These are phyloP conservation scores for Phalaenopsis equestris DNA, from an alignment of 106 monocot species.

Conservation along the genomic window DNA sequence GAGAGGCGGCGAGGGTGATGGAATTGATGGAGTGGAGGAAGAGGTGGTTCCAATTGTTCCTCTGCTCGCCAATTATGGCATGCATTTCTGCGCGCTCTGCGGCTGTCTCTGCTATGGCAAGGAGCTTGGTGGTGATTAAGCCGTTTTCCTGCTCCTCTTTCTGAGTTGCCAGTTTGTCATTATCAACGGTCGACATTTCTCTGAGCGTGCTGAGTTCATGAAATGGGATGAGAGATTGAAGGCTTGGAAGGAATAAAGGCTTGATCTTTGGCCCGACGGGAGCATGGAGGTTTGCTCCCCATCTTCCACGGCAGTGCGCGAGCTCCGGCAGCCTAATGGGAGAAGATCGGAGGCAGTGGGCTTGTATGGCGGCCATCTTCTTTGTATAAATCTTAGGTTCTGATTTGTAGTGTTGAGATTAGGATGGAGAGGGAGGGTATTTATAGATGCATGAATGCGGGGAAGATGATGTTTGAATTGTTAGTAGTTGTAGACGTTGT, in stretches of 20 bases:
- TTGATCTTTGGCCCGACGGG: neutral
- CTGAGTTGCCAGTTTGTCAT: neutral
- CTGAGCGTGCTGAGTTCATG: neutral
- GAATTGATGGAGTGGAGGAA: conserved; percentile 59
- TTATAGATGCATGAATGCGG: neutral
- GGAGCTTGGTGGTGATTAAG: conserved; percentile 19
- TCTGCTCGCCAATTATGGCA: conserved; percentile 56
- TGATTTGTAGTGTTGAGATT: neutral
- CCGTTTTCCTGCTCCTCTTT: neutral
- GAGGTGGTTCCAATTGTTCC: conserved; percentile 75
- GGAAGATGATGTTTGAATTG: too few relatives aligned
- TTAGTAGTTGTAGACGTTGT: too few relatives aligned
- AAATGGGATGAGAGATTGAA: conserved; percentile 14
- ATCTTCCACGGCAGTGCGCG: neutral
- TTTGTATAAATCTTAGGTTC: neutral
- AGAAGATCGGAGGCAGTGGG: neutral
- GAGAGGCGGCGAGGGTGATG: conserved; percentile 51
- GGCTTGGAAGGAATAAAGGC: conserved; percentile 1
- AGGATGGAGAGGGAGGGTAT: neutral
- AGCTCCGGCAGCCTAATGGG: neutral
- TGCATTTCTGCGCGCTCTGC: conserved; percentile 83
- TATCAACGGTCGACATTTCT: neutral
- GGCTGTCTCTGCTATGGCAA: conserved; percentile 54
- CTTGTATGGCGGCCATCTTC: neutral
- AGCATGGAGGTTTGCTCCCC: neutral